Conservation (phyloP, 2,329 filamentous ascomycete species). For the Calcarisporium arbuscula region DNA sequence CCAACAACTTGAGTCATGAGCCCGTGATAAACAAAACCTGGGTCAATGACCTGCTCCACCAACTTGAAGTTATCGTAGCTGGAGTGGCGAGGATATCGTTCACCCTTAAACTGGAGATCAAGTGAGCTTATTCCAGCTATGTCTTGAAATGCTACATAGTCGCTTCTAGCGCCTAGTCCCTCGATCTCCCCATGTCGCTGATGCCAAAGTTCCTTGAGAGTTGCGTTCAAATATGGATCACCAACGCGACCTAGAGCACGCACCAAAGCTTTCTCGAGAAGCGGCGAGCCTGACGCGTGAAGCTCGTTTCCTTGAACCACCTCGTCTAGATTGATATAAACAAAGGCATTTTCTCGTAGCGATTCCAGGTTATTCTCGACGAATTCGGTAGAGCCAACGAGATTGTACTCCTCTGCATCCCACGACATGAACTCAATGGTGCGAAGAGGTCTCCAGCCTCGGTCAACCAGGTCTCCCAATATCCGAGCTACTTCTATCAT, state of each 20-base stretch:
- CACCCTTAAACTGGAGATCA: constrained; percentile 71
- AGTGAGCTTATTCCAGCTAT: constrained; percentile 84
- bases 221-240: constrained; percentile 66
- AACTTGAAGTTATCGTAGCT: constrained; percentile 88
- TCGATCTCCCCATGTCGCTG: constrained; percentile 53
- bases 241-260: constrained; percentile 67
- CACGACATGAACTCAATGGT: constrained; percentile 96
- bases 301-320: constrained; percentile 73
- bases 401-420: constrained; percentile 90
- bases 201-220: constrained; percentile 74
- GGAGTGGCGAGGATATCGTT: constrained; percentile 65
- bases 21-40: constrained; percentile 74
- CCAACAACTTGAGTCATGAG: constrained; percentile 73
- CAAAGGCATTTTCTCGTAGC: constrained; percentile 68
- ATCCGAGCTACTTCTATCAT: constrained; percentile 84
- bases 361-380: constrained; percentile 77
- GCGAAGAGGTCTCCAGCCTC: constrained; percentile 86
- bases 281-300: constrained; percentile 70
- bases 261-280: constrained; percentile 66
- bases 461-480: constrained; percentile 68
- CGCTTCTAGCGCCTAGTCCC: constrained; percentile 66
- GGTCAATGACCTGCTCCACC: constrained; percentile 76
- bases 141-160: constrained; percentile 86
- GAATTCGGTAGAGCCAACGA: constrained; percentile 89
- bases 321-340: constrained; percentile 86